Conservation (phyloP, 305 asterid species). For the Fraxinus ornus region DNA sequence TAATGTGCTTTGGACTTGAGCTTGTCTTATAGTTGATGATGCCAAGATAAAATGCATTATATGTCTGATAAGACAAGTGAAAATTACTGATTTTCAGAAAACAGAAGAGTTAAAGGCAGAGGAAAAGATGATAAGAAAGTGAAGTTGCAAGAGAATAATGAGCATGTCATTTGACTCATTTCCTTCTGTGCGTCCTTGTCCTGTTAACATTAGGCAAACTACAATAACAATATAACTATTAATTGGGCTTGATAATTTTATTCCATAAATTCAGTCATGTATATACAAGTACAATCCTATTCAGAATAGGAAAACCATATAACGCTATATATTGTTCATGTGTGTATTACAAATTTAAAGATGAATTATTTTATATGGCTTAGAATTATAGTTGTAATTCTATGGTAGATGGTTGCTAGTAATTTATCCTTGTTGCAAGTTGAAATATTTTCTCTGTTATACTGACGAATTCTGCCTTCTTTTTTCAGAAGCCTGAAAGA, state of each 20-base stretch:
- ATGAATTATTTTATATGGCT: not conserved
- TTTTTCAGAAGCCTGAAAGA: slow-evolving; percentile 85
- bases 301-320: not conserved
- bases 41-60: not conserved
- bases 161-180: not conserved
- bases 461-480: slow-evolving; percentile 23
- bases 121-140: not conserved
- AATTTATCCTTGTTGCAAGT: not conserved
- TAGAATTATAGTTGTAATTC: not conserved
- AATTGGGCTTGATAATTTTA: not conserved
- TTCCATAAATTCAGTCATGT: not conserved
- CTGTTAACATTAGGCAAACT: not conserved
- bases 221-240: not conserved
- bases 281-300: not conserved
- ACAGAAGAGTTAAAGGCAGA: not conserved
- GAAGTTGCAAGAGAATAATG: not conserved
- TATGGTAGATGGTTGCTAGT: not conserved
- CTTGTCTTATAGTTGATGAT: not conserved
- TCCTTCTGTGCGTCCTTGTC: not conserved
- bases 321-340: not conserved
- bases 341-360: not conserved
- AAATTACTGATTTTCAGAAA: not conserved
- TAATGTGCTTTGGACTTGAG: not conserved
- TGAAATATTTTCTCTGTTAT: slow-evolving; percentile 18
- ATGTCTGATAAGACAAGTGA: not conserved